Base-by-base conservation (phyloP, 179 eudicot genomes). In the Heliamphora pulchella region DNA sequence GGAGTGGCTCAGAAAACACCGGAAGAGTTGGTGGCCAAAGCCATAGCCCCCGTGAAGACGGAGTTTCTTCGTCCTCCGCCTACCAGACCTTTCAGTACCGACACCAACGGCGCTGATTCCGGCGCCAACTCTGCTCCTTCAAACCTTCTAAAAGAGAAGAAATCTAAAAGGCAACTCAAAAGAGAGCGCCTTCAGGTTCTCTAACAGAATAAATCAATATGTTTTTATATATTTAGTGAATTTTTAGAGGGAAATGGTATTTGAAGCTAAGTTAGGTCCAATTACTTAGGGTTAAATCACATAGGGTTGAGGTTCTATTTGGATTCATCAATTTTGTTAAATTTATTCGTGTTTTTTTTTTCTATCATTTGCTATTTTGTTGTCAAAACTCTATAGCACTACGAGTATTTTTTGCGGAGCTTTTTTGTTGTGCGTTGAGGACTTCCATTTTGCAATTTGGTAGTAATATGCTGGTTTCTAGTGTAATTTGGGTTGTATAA, bases 91-190 rank as follows among this genome's bases (percentile, higher is more conserved):
- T 14, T 74, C 53, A 75, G 78, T 14, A 82, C 62, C 55, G 83
- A 80, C 59, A 1, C 69, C 51, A 67, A 71, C 61, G 86, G 54
- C 43, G 78, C 39, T 8, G 88, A 18, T 66, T 50, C 77, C 1
- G 81, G 79, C 71, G 64, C 74, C 18, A 79, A 75, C 8, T 8
- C 85, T 1, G 85, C 84, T 7, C 76, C 84, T 5, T 66, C 87
- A n/a, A 81, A 59, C 58, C 70, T 86, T n/a, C 87, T 79, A 17
- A 86, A 86, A 87, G 97, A 93, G 85, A 93, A 95, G 86, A 95
- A 95, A 72, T 95, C 98, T 22, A 95, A 95, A 82, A 90, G 98
- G 64, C 97, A 92, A 68, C 89, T 89, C 14, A 95, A 93, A 79
- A 89, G 97, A 51, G 98, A 95, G 76, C 97, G 97, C 70, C 90